Evolutionary conservation across 371 early-diverging fungal genomes (phyloP).

Genomic region (Lichtheimia hyalospora): DNA sequence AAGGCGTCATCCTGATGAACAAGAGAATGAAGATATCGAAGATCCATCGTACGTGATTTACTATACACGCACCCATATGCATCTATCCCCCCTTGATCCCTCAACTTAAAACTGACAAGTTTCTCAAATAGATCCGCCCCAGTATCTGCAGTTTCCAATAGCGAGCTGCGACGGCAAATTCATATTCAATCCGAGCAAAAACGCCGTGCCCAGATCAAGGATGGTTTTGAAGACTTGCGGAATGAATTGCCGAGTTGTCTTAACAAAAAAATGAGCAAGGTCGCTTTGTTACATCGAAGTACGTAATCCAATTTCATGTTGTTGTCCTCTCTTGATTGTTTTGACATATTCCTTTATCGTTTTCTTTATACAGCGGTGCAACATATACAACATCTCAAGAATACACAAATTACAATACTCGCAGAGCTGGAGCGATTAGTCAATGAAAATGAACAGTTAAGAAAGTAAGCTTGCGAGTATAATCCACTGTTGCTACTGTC

Average conservation of each 20-base stretch:
- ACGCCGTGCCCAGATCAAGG: conserved; percentile 60
- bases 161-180: conserved; percentile 53
- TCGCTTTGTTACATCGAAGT: conserved; percentile 52
- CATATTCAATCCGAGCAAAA: conserved; percentile 67
- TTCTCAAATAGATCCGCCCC: background rate
- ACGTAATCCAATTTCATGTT: conserved; percentile 1
- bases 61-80: background rate
- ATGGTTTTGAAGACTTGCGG: conserved; percentile 58
- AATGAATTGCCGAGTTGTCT: conserved; percentile 52
- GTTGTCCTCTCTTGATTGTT: background rate
- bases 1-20: conserved; percentile 1
- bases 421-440: conserved; percentile 41
- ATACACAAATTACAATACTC: conserved; percentile 40
- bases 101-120: background rate
- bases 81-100: background rate
- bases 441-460: conserved; percentile 47
- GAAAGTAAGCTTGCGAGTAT: conserved; percentile 36
- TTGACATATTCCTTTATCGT: conserved; percentile 2
- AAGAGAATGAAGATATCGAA: background rate
- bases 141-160: conserved; percentile 14
- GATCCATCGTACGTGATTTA: background rate
- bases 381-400: conserved; percentile 49
- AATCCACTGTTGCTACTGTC: background rate
- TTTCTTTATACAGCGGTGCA: conserved; percentile 32
- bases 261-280: conserved; percentile 60